Evolutionary conservation across 129 eudicot species (phyloP), one percentile per base, ranked within the genome.

Genomic region (Deinandra increscens): DNA sequence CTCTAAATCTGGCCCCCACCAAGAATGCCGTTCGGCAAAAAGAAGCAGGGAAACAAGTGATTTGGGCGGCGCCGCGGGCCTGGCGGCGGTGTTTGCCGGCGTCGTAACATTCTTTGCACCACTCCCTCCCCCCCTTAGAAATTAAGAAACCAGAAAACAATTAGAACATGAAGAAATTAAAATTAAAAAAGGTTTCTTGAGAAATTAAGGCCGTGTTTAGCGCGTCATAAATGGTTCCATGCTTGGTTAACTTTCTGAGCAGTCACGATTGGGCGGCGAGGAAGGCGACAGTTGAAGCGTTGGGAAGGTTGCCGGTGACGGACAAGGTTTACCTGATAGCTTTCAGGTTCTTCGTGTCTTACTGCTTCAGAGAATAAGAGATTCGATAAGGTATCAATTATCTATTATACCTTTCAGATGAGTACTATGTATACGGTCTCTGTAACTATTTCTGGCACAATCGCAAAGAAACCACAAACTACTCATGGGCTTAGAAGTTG

Each of bases 191-290:
- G n/a, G n/a, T n/a, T n/a, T n/a, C n/a, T n/a, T n/a, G n/a, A n/a
- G n/a, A n/a, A n/a, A n/a, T n/a, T n/a, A n/a, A n/a, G n/a, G n/a
- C n/a, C n/a, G n/a, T n/a, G n/a, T n/a, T n/a, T n/a, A n/a, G n/a
- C n/a, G n/a, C n/a, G n/a, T n/a, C n/a, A n/a, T n/a, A n/a, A n/a
- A n/a, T 84, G 75, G 70, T 80, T 76, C 77, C 76, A 3, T 72
- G 83, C n/a, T 75, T 80, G 55, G 78, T 81, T 54, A 95, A 84
- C 53, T 86, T 81, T 61, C 43, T 89, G 82, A 65, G 95, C 15
- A 77, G 79, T 41, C 95, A 84, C 1, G 98, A 93, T 73, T 93
- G 98, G 98, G 79, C 86, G 6, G 82, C 84, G 12, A 83, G 98
- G 81, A 93, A 89, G 66, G 88, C 88, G 33, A 96, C 95, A 6